A percentile compares a stretch with the other conserved stretches of the same genome.
phyloP scores from a whole-genome alignment of 306 rosid genomes.

The Vigna unguiculata region DNA sequence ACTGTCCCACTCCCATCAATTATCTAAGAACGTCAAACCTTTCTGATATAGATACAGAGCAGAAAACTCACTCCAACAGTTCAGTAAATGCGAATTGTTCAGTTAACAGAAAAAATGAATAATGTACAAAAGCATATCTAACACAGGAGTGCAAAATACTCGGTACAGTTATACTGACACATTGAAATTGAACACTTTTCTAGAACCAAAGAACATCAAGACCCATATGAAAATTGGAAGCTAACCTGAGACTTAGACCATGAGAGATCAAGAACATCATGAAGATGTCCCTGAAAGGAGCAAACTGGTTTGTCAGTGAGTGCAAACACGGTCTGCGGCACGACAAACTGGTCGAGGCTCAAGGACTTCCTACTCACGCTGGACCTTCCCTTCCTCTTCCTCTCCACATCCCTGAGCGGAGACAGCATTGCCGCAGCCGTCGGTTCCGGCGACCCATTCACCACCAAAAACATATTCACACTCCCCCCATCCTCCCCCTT shows the following conservation, averaged over 20 bases:
- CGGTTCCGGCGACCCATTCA: constrained; percentile 85
- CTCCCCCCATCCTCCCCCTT: constrained; percentile 66
- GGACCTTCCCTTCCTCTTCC: constrained; percentile 84
- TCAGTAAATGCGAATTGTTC: not conserved
- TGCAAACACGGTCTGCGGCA: constrained; percentile 79
- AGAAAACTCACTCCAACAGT: constrained; percentile 32
- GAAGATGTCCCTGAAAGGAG: constrained; percentile 84
- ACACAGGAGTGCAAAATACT: constrained; percentile 12
- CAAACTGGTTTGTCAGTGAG: constrained; percentile 87
- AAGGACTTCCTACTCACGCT: constrained; percentile 78
- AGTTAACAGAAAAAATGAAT: constrained; percentile 15
- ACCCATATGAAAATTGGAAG: constrained; percentile 38
- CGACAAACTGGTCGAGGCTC: constrained; percentile 77
- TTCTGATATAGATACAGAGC: constrained; percentile 1
- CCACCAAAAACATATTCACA: constrained; percentile 62
- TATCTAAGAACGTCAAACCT: not conserved
- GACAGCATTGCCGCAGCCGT: constrained; percentile 49
- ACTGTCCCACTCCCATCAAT: constrained; percentile 23
- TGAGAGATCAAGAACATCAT: constrained; percentile 96
- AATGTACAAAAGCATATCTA: not conserved
- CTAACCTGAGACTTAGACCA: constrained; percentile 99
- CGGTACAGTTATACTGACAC: constrained; percentile 14
- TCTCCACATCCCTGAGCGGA: constrained; percentile 70
- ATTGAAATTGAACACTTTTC: constrained; percentile 13
- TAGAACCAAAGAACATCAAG: constrained; percentile 33